Evolutionary conservation across 2,329 filamentous ascomycete genomes (phyloP).

Genomic region (Talaromyces rugulosus): DNA sequence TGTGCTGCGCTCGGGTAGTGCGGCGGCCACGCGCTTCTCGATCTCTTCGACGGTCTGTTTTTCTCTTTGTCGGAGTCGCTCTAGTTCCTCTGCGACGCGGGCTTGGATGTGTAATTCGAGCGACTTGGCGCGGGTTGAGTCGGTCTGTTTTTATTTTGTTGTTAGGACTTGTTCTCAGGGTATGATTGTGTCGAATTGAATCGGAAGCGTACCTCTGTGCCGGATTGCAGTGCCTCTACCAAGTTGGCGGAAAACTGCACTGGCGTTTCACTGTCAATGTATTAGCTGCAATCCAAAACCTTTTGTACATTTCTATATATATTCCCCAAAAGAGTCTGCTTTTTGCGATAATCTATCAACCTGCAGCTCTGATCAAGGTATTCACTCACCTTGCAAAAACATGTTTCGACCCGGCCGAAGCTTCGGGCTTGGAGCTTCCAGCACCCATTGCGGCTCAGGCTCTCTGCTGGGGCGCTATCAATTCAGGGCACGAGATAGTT

Average conservation of each 20-base stretch:
- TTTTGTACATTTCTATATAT: background rate
- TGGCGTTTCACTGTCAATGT: constrained; percentile 50
- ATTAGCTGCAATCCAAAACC: background rate
- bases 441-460: constrained; percentile 51
- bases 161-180: background rate
- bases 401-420: constrained; percentile 50
- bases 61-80: constrained; percentile 69
- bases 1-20: constrained; percentile 29
- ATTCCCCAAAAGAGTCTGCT: background rate
- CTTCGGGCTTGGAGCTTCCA: constrained; percentile 58
- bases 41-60: constrained; percentile 64
- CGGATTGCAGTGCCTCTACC: constrained; percentile 76
- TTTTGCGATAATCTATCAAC: background rate
- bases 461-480: constrained; percentile 1
- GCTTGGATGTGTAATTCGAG: constrained; percentile 84
- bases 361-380: background rate
- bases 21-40: constrained; percentile 55
- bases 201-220: constrained; percentile 64
- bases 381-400: constrained; percentile 57
- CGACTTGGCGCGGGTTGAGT: constrained; percentile 76
- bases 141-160: constrained; percentile 60
- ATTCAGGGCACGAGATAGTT: background rate
- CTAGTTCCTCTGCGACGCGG: constrained; percentile 81
- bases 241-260: constrained; percentile 75
- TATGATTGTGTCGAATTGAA: background rate